A percentile compares a stretch with the other conserved stretches of the same genome.
Conservation (phyloP, 345 rosid species). For the Pistacia integerrima region DNA sequence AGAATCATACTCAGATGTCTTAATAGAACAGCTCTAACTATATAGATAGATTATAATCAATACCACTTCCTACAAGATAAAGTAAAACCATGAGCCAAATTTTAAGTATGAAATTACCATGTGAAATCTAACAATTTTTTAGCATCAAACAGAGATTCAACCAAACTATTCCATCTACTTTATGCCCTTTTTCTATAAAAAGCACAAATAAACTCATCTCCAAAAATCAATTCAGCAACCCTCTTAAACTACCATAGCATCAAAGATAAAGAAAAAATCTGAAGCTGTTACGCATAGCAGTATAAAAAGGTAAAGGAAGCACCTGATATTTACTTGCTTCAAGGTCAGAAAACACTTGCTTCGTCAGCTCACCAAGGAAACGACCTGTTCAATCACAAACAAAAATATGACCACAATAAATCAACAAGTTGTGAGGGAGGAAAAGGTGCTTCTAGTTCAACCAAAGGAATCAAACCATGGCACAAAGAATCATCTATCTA, state of each 20-base stretch:
- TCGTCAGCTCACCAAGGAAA: conserved; percentile 92
- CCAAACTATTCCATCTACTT: not conserved
- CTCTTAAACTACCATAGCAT: not conserved
- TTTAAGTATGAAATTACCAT: not conserved
- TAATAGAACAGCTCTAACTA: not conserved
- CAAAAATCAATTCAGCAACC: not conserved
- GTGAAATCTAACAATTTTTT: not conserved
- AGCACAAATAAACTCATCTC: not conserved
- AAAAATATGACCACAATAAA: not conserved
- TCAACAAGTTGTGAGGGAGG: not conserved
- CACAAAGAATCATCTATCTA: not conserved
- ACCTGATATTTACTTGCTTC: conserved; percentile 98
- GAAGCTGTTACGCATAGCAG: not conserved
- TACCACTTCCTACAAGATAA: not conserved
- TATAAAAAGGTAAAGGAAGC: conserved; percentile 10
- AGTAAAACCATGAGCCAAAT: not conserved
- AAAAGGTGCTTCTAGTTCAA: conserved; percentile 8
- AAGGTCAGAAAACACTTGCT: conserved; percentile 90
- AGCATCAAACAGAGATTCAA: not conserved
- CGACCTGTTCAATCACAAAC: conserved; percentile 63
- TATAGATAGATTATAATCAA: not conserved
- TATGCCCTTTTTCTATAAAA: not conserved
- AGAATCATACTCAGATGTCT: not conserved
- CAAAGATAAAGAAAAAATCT: not conserved
- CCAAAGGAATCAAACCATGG: not conserved